A percentile compares a stretch with the other conserved stretches of the same genome.
Evolutionary conservation across 1,284 basidiomycete species (phyloP).

Genomic region (Microbotryum silenes-acaulis): DNA sequence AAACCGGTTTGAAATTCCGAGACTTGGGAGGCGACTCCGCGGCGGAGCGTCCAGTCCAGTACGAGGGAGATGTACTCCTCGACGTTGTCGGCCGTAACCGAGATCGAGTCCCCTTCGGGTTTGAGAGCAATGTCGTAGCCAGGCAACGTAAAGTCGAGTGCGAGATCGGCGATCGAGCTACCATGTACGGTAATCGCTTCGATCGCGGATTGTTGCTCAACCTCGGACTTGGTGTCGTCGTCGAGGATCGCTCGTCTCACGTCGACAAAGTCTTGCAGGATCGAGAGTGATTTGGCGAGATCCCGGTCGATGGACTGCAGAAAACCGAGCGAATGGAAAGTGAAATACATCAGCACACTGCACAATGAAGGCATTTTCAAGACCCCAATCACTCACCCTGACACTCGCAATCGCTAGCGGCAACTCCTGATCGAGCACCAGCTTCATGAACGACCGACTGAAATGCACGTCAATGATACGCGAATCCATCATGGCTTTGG

Average conservation of each 20-base stretch:
- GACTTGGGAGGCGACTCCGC: slow-evolving; percentile 37
- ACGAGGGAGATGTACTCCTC: slow-evolving; percentile 72
- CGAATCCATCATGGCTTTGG: slow-evolving; percentile 93
- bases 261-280: slow-evolving; percentile 55
- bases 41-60: slow-evolving; percentile 39
- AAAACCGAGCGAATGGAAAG: background rate
- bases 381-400: slow-evolving; percentile 48
- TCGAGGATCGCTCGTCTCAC: slow-evolving; percentile 44
- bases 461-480: slow-evolving; percentile 93
- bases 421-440: slow-evolving; percentile 75
- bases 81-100: slow-evolving; percentile 76
- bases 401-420: slow-evolving; percentile 74
- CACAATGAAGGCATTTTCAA: too few species aligned
- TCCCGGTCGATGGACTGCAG: slow-evolving; percentile 67
- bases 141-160: slow-evolving; percentile 91
- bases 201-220: slow-evolving; percentile 40
- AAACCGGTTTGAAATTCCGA: slow-evolving; percentile 42
- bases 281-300: slow-evolving; percentile 74
- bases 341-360: too few species aligned
- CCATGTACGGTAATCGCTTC: slow-evolving; percentile 48
- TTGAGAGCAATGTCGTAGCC: slow-evolving; percentile 81
- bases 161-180: slow-evolving; percentile 66
- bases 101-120: slow-evolving; percentile 63
- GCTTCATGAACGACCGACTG: slow-evolving; percentile 83
- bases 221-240: slow-evolving; percentile 38